Evolutionary conservation across 345 rosid species (phyloP).

Genomic region (Kernera saxatilis): DNA sequence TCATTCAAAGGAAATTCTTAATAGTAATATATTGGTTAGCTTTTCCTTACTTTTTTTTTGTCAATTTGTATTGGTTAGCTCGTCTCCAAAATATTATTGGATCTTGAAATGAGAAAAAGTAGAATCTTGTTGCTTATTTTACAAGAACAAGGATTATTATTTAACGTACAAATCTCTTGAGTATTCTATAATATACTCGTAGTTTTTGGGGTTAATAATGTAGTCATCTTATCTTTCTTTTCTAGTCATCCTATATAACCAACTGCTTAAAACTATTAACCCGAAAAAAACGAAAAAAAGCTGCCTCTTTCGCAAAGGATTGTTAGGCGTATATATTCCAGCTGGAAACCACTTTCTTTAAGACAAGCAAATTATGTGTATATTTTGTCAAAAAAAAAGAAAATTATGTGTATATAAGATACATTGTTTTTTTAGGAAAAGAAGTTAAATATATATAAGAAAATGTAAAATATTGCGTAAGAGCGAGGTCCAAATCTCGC

Average conservation of each 20-base stretch:
- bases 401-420: too few relatives aligned
- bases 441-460: too few relatives aligned
- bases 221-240: background rate
- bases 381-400: too few relatives aligned
- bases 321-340: background rate
- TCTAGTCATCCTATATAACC: background rate
- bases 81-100: background rate
- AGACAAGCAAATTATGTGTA: too few relatives aligned
- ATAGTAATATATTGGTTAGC: too few relatives aligned
- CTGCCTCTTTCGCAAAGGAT: background rate
- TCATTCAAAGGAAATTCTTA: background rate
- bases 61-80: background rate
- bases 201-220: background rate
- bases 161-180: background rate
- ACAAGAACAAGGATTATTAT: background rate
- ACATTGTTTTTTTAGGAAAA: too few relatives aligned
- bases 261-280: background rate
- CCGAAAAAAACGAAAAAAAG: background rate
- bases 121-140: constrained; percentile 3
- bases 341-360: background rate
- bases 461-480: too few relatives aligned
- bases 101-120: constrained; percentile 10
- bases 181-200: too few relatives aligned
- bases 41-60: too few relatives aligned
- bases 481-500: too few relatives aligned